Base-by-base conservation (phyloP, 2,329 filamentous ascomycete species). In the Aspergillus felis region DNA sequence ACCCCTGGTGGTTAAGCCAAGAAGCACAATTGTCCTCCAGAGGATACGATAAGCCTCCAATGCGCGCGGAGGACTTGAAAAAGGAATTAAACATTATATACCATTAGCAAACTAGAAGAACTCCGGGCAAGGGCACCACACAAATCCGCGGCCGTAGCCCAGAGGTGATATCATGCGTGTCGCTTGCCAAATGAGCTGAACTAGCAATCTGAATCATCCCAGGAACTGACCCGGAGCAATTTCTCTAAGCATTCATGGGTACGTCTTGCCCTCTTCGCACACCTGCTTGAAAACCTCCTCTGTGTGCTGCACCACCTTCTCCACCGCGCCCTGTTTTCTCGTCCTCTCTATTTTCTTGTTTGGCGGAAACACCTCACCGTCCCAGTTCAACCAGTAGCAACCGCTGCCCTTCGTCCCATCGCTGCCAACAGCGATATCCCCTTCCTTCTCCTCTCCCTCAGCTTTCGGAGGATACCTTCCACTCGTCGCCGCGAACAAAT, bases 401-500 rank as follows among this genome's bases (percentile, higher is more conserved):
- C 63, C 63, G 51, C 56, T 61, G 4, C 62, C 63, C 27, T 38
- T 56, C 6, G 24, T 25, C 17, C 59, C 63, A 49, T 63, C 57
- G 10, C 57, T 57, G 1, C 63, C 63, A 14, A 54, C 50, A 1
- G 55, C 59, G 24, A 56, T 41, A 27, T 60, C 59, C 9, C 46
- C 52, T 9, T 58, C 57, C 17, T 44, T 58, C 20, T 41, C 57
- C 46, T 38, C 56, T 8, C 53, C 49, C 49, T 54, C 58, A n/a
- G 20, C 52, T 42, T 54, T 53, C n/a, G 58, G 32, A 17, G 62
- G 56, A 56, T 68, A 77, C 28, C 64, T 63, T 3, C 56, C 63
- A 59, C 68, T 75, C 20, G 71, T 76, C 6, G 68, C 70, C 14
- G 62, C 63, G 55, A 76, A 79, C 56, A 78, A 63, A 64, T 79